Evolutionary conservation across 129 eudicot genomes (phyloP), one percentile per base, ranked within the genome.

Genomic region (Helianthus tuberosus): DNA sequence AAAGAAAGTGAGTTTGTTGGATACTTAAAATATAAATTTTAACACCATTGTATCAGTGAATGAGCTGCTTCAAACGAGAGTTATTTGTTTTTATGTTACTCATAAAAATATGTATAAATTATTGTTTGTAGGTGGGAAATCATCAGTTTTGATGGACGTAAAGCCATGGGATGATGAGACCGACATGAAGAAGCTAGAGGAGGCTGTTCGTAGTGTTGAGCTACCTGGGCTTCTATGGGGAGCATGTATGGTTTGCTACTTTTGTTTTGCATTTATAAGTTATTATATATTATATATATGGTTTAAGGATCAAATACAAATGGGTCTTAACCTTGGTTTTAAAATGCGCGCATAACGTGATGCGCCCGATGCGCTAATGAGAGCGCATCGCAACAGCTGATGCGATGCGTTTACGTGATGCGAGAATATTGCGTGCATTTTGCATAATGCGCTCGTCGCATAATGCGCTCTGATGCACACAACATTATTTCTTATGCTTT

Each of bases 81-180:
- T 20, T 5, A 6, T 52, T 23, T 79, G 7, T 32, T 38, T 5
- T 54, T 74, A 23, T 25, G 27, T 79, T 36, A 46, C 35, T n/a
- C 32, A 4, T 68, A 29, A 50, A 55, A 17, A 5, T 17, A 8
- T 72, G 5, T 47, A 74, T 58, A 14, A 35, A 79, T 66, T n/a
- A 38, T 11, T 52, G 44, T 65, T 41, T 79, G 47, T 48, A 92
- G 96, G 98, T 87, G 98, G 98, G 29, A 92, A 92, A 44, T 92
- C 98, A 73, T 89, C 98, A 11, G 98, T 92, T 73, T 96, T 92
- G 67, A 39, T 92, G 96, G 98, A 89, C 71, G 77, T 92, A 57
- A 92, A 92, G 86, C 98, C 96, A 12, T 92, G 98, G 98, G 98
- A 92, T 82, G 98, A 92, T 79, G 98, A 92, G 83, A 92, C 98